Evolutionary conservation across 2,329 filamentous ascomycete genomes (phyloP).

Genomic region (Trichoderma breve): DNA sequence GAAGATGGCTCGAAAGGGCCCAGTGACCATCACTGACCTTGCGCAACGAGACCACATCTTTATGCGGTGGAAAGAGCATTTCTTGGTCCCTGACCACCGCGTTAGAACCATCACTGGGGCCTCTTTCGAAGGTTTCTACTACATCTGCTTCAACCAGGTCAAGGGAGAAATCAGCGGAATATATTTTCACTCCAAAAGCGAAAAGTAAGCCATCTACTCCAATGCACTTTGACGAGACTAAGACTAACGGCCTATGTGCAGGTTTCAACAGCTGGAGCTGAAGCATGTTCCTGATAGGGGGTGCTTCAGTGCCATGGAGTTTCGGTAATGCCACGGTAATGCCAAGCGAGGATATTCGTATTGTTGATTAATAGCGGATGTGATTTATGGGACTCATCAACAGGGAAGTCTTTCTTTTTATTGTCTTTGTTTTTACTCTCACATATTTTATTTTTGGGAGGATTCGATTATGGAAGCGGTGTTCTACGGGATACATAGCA

Average conservation of each 20-base stretch:
- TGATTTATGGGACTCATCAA: background rate
- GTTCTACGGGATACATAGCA: constrained; percentile 19
- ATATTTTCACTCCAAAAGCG: constrained; percentile 97
- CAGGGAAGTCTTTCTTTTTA: background rate
- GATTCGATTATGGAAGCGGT: constrained; percentile 6
- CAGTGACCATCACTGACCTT: constrained; percentile 63
- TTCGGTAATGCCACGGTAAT: constrained; percentile 47
- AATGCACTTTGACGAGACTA: background rate
- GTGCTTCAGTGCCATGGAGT: constrained; percentile 84
- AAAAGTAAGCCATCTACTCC: constrained; percentile 66
- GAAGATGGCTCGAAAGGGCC: constrained; percentile 56
- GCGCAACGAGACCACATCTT: constrained; percentile 85
- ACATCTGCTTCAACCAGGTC: constrained; percentile 96
- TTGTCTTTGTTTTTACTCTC: background rate
- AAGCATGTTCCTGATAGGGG: constrained; percentile 83
- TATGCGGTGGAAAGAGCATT: constrained; percentile 99
- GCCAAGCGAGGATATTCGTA: background rate
- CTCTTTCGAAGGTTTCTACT: constrained; percentile 98
- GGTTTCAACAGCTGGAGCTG: constrained; percentile 89
- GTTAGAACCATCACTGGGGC: constrained; percentile 89
- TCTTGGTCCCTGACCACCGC: constrained; percentile 90
- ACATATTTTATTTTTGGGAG: background rate
- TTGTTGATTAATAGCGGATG: background rate
- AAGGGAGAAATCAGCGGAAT: constrained; percentile 85
- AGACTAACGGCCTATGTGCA: constrained; percentile 34